These are phyloP conservation scores for Suillus americanus DNA, from an alignment of 768 basidiomycete genomes.

Conservation along the genomic window DNA sequence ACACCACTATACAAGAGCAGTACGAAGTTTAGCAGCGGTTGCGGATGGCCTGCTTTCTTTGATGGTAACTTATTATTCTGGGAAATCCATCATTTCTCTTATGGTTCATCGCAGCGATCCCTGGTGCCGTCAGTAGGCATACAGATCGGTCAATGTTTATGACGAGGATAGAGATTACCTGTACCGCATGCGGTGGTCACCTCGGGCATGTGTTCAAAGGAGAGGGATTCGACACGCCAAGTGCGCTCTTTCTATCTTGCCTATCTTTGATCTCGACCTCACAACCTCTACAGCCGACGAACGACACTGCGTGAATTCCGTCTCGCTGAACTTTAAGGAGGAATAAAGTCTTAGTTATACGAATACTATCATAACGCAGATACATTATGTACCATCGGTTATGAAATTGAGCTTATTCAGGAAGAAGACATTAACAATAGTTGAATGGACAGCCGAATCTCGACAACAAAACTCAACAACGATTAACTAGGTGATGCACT, in stretches of 20 bases:
- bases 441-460: background rate
- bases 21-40: conserved; percentile 91
- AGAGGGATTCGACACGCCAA: conserved; percentile 79
- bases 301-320: conserved; percentile 87
- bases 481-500: background rate
- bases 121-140: conserved; percentile 82
- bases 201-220: conserved; percentile 96
- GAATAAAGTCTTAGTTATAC: conserved; percentile 10
- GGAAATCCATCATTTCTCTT: background rate
- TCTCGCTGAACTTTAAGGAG: conserved; percentile 76
- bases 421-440: background rate
- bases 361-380: background rate
- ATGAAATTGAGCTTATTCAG: background rate
- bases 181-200: conserved; percentile 89
- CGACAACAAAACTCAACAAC: too few relatives aligned
- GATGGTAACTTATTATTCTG: conserved; percentile 53
- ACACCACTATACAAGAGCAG: conserved; percentile 84
- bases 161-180: conserved; percentile 82
- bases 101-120: conserved; percentile 59
- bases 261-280: background rate
- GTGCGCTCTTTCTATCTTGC: conserved; percentile 39
- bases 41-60: conserved; percentile 98
- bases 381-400: background rate
- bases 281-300: conserved; percentile 58
- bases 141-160: conserved; percentile 48